Base-by-base conservation (phyloP, 208 protist genomes). In the Phytomonas francai region DNA sequence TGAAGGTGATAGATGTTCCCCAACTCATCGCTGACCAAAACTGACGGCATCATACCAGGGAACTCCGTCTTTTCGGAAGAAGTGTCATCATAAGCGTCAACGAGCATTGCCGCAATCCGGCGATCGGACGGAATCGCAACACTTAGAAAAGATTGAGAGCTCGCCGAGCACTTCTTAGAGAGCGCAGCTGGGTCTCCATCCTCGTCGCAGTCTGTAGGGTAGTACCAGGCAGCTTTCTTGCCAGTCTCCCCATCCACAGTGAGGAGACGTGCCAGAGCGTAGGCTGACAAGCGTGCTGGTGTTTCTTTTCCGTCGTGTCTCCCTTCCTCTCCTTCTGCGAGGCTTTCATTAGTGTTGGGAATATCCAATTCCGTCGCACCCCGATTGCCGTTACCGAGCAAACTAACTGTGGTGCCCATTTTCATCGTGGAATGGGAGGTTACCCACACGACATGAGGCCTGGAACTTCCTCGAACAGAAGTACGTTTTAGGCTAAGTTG, bases 361-460 rank as follows among this genome's bases (percentile, higher is more conserved):
- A 51, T 51, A 22, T 12, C 16, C 16, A 12, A 51, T 19, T 51
- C 42, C 4, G 42, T 51, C 1, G 9, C 16, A 11, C 42, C 42
- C 7, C 14, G 42, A 51, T 72, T 78, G 45, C 69, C 70, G 25
- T 79, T 68, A 7, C 69, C 72, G 22, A 76, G 72, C 33, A 80
- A 66, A 14, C 72, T 66, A 22, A 56, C 56, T 8, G 65, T 61
- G 22, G 33, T 62, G 6, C 79, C 79, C 29, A 72, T 27, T 6
- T 31, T 30, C 27, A 31, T 61, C 5, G 67, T 8, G 0, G 64
- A 0, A 2, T 59, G 14, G 16, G 33, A 62, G 30, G 57, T 4
- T 30, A 68, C 73, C 64, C 84, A 80, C 31, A 67, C 76, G 19
- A 90, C 54, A 63, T 90, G 87, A 25, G 78, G 77, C 19, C 75